Evolutionary conservation across 257 asterid genomes (phyloP).

Genomic region (Rhazya stricta): DNA sequence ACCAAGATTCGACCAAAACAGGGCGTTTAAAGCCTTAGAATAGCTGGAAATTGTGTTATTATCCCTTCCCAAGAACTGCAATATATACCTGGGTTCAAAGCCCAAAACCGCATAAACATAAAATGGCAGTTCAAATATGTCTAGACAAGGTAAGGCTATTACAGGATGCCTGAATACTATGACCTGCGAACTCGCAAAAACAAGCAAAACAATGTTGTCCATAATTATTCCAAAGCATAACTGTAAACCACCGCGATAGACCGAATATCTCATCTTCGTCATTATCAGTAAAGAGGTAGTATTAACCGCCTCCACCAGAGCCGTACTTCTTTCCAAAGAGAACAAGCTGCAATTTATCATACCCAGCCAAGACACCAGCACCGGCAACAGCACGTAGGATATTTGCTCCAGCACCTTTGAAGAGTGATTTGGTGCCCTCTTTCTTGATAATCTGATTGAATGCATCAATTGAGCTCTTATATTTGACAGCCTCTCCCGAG

Average conservation of each 20-base stretch:
- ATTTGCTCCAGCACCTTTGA: constrained; percentile 84
- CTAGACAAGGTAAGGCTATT: background rate
- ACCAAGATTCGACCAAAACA: too few species aligned
- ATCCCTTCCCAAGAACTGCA: background rate
- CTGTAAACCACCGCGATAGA: constrained; percentile 5
- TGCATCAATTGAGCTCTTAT: constrained; percentile 57
- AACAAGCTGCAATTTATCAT: constrained; percentile 66
- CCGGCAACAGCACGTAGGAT: constrained; percentile 74
- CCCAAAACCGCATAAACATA: background rate
- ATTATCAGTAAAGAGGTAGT: constrained; percentile 14
- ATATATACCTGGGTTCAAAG: background rate
- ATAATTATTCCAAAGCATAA: constrained; percentile 10
- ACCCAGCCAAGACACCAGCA: constrained; percentile 79
- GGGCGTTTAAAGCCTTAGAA: too few species aligned
- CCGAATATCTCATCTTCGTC: constrained; percentile 25
- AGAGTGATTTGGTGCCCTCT: constrained; percentile 64
- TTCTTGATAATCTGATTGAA: constrained; percentile 54
- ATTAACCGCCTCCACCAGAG: constrained; percentile 57
- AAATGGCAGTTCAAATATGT: background rate
- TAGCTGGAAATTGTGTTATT: background rate
- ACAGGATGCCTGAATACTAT: background rate
- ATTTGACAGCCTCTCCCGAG: constrained; percentile 76
- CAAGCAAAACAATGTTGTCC: background rate
- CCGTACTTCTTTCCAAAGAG: constrained; percentile 61
- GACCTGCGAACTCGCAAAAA: background rate